phyloP scores from a whole-genome alignment of 306 rosid species.

The Senna siamea region DNA sequence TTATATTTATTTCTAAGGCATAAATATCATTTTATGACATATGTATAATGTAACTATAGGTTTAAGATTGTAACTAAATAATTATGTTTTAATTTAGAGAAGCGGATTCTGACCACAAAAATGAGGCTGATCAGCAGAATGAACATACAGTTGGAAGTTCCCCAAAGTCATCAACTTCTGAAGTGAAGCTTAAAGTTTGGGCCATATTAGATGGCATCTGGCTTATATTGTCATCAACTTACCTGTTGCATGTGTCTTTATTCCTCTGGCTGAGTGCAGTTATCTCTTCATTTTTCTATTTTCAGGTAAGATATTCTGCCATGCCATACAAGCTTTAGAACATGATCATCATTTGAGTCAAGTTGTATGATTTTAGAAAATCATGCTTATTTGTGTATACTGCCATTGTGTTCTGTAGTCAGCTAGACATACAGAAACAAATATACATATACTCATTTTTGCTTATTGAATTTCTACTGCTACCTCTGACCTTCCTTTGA shows the following conservation, averaged over 20 bases:
- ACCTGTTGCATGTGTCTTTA: constrained; percentile 72
- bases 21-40: neutral
- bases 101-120: constrained; percentile 51
- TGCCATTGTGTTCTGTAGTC: neutral
- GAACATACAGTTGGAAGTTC: constrained; percentile 47
- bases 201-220: constrained; percentile 80
- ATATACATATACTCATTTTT: neutral
- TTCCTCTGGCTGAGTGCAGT: constrained; percentile 95
- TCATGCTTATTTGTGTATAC: neutral
- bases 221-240: constrained; percentile 87
- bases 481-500: neutral
- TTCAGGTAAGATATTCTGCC: constrained; percentile 64
- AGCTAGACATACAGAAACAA: neutral
- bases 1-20: neutral
- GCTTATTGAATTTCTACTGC: neutral
- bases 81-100: constrained; percentile 53
- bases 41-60: constrained; percentile 20
- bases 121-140: constrained; percentile 46
- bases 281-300: constrained; percentile 93
- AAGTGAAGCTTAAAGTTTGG: constrained; percentile 66
- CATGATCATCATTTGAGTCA: constrained; percentile 13
- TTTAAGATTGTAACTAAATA: constrained; percentile 18
- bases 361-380: constrained; percentile 19
- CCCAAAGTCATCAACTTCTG: constrained; percentile 54
- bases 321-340: constrained; percentile 24